phyloP scores from a whole-genome alignment of 2,329 filamentous ascomycete genomes.

The Acarospora socialis region DNA sequence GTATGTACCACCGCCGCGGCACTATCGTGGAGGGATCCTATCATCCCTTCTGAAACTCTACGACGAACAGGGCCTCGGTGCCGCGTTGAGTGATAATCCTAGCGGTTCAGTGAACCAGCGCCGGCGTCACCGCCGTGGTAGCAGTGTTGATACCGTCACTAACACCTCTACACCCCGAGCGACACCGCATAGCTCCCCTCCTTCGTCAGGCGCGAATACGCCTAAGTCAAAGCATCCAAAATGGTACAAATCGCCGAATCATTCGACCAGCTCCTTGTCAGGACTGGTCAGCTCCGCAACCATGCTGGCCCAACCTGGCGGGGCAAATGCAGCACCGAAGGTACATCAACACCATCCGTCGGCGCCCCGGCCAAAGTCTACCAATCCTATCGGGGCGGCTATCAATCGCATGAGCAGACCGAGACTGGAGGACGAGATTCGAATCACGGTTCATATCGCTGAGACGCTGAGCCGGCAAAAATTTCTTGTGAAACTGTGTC shows the following conservation, averaged over 20 bases:
- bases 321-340: not conserved
- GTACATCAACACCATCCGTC: no score
- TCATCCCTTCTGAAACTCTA: slow-evolving; percentile 60
- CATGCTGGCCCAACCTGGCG: slow-evolving; percentile 12
- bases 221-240: slow-evolving; percentile 13
- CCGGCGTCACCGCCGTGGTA: slow-evolving; percentile 2
- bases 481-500: slow-evolving; percentile 73
- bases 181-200: slow-evolving; percentile 1
- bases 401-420: slow-evolving; percentile 10
- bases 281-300: slow-evolving; percentile 13
- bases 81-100: slow-evolving; percentile 9
- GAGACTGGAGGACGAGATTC: slow-evolving; percentile 36
- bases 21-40: slow-evolving; percentile 60
- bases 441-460: slow-evolving; percentile 47
- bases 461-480: slow-evolving; percentile 64
- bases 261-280: slow-evolving; percentile 11
- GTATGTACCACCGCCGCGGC: slow-evolving; percentile 51
- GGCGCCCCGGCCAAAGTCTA: no score
- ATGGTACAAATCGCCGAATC: slow-evolving; percentile 13
- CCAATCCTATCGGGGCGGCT: slow-evolving; percentile 5
- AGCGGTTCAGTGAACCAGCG: slow-evolving; percentile 2
- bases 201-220: slow-evolving; percentile 6
- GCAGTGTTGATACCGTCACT: not conserved
- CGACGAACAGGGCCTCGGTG: slow-evolving; percentile 31
- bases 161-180: slow-evolving; percentile 1